Base-by-base conservation (phyloP, 768 basidiomycete genomes). In the Trametes cinnabarina region DNA sequence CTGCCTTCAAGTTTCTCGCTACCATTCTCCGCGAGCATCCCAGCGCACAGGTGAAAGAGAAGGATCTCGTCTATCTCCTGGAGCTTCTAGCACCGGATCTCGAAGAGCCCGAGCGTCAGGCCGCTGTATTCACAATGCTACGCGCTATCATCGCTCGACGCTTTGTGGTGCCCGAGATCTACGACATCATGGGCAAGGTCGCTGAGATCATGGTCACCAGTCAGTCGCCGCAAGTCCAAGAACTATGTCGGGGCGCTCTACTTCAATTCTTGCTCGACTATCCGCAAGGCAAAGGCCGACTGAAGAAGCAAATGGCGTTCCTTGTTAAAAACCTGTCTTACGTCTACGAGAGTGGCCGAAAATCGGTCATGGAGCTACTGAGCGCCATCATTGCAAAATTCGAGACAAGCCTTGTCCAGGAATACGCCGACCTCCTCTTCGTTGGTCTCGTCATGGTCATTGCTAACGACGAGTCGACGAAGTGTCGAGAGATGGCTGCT, bases 221-320 rank as follows among this genome's bases (percentile, higher is more conserved):
- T 63, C 96, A 98, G 71, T 94, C 95, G 3, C 72, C 85, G 0
- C 87, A 90, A 64, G 92, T 96, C 8, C 95, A 95, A 68, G 94
- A 97, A 69, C 83, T 91, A 9, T 96, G 92, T 58, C 87, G 97
- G 19, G 85, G 87, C 44, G 83, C 94, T 28, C 79, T 96, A 23
- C 83, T 98, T 37, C 93, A 95, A 67, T 99, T 99, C 79, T 77
- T 98, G 47, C 83, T 98, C 10, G 96, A 99, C 65, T 99, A 98
- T 68, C 96, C 96, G 3, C 96, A 98, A 71, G 95, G 96, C 8
- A 89, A 92, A 63, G 92, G 92, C 1, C 86, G 96, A 12, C 79
- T 99, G 8, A 87, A 85, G 37, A 88, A 85, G 35, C 90, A 91
- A 62, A 91, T 99, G 84, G 81, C 86, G 0, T 97, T 97, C 76